A percentile compares a stretch with the other conserved stretches of the same genome.
phyloP scores from a whole-genome alignment of 768 basidiomycete species.

The Trametes sanguinea region DNA sequence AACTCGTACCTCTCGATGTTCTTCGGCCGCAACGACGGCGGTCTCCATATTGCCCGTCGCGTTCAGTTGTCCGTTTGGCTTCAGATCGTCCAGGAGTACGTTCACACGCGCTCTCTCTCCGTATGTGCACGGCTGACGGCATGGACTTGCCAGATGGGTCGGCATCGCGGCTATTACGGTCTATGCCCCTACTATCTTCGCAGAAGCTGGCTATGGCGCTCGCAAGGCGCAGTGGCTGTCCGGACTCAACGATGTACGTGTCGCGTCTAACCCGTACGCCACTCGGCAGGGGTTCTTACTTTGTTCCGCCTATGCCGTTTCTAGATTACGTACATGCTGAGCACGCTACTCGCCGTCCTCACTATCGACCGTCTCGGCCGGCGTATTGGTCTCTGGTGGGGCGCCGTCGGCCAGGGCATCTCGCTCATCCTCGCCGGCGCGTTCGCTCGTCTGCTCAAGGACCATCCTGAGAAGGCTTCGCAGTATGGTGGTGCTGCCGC shows the following conservation, averaged over 20 bases:
- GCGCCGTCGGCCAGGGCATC: conserved; percentile 44
- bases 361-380: conserved; percentile 48
- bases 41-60: conserved; percentile 44
- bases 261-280: background rate
- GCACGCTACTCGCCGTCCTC: conserved; percentile 42
- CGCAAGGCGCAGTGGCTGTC: conserved; percentile 48
- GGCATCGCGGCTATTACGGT: conserved; percentile 50
- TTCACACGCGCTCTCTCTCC: background rate
- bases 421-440: conserved; percentile 43
- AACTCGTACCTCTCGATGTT: conserved; percentile 49
- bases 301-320: no score
- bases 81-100: conserved; percentile 47
- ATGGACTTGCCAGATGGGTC: conserved; percentile 37
- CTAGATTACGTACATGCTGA: conserved; percentile 46
- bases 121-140: background rate
- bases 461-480: conserved; percentile 42
- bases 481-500: conserved; percentile 46
- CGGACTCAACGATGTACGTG: conserved; percentile 44
- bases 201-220: conserved; percentile 44
- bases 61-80: conserved; percentile 48
- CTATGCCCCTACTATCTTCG: conserved; percentile 48
- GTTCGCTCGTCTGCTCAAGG: conserved; percentile 43
- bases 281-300: background rate
- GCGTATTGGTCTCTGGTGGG: conserved; percentile 48
- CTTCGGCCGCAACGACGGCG: conserved; percentile 41